phyloP scores from a whole-genome alignment of 257 asterid species.

The Hygrophila difformis region DNA sequence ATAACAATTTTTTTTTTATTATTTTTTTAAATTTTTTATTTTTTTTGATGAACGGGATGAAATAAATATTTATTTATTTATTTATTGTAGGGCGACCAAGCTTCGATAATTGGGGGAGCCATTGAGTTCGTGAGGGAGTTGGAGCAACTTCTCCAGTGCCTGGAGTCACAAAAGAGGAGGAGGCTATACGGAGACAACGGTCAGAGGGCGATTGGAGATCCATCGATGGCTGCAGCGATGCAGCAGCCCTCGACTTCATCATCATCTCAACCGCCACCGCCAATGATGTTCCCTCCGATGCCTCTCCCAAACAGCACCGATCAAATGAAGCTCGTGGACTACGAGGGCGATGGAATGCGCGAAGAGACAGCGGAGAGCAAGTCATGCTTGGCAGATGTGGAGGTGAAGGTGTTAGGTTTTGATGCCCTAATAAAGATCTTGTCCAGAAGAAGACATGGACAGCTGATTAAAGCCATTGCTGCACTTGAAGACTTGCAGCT shows the following conservation, averaged over 20 bases:
- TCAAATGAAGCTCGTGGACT: slow-evolving; percentile 28
- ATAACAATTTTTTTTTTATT: too few relatives aligned
- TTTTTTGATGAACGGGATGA: too few relatives aligned
- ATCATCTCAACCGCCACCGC: slow-evolving; percentile 20
- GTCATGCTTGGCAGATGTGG: slow-evolving; percentile 78
- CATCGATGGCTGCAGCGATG: slow-evolving; percentile 20
- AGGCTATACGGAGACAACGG: slow-evolving; percentile 63
- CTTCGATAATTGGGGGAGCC: slow-evolving; percentile 95
- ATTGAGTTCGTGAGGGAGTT: slow-evolving; percentile 85
- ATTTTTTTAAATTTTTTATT: too few relatives aligned
- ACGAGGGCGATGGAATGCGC: slow-evolving; percentile 33
- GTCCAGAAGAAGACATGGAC: slow-evolving; percentile 69
- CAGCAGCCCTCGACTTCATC: slow-evolving; percentile 26
- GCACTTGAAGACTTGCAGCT: slow-evolving; percentile 94
- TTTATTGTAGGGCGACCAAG: slow-evolving; percentile 95
- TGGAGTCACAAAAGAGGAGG: slow-evolving; percentile 86
- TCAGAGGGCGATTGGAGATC: slow-evolving; percentile 27
- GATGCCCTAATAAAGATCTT: slow-evolving; percentile 79
- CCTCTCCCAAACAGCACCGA: slow-evolving; percentile 35
- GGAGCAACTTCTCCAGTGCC: slow-evolving; percentile 91
- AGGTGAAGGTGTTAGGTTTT: slow-evolving; percentile 73
- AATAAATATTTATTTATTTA: too few relatives aligned
- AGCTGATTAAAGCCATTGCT: slow-evolving; percentile 68
- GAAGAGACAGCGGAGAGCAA: slow-evolving; percentile 81
- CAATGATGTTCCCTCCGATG: slow-evolving; percentile 29